phyloP scores from a whole-genome alignment of 805 yeast species.

The Nakazawaea molendinolei region DNA sequence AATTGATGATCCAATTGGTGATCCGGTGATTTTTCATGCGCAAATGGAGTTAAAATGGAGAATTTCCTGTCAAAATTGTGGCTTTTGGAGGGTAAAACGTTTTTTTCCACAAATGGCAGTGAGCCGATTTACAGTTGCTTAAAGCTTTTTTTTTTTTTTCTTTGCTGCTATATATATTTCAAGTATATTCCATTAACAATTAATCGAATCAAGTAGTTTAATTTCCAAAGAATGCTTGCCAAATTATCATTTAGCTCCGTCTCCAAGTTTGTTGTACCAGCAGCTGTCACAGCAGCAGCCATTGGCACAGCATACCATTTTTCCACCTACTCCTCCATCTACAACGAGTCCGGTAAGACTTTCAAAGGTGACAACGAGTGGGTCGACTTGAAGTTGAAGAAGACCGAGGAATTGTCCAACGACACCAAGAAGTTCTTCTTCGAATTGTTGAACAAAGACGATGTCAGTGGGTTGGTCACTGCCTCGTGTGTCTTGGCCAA shows the following conservation, averaged over 20 bases:
- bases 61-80: too few relatives aligned
- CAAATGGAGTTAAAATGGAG: too few relatives aligned
- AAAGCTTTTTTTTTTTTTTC: too few relatives aligned
- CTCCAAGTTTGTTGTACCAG: slow-evolving; percentile 10
- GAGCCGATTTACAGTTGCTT: too few relatives aligned
- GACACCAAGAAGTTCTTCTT: slow-evolving; percentile 69
- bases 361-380: slow-evolving; percentile 62
- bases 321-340: slow-evolving; percentile 22
- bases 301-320: slow-evolving; percentile 30
- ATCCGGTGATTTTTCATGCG: too few relatives aligned
- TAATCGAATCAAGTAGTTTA: too few relatives aligned
- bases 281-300: slow-evolving; percentile 43
- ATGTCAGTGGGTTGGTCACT: slow-evolving; percentile 66
- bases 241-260: slow-evolving; percentile 1
- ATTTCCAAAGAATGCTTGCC: slow-evolving; percentile 11
- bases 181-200: too few relatives aligned
- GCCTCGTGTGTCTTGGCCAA: slow-evolving; percentile 82
- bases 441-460: slow-evolving; percentile 59
- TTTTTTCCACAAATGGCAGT: too few relatives aligned
- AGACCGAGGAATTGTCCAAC: slow-evolving; percentile 41
- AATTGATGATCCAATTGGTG: too few relatives aligned
- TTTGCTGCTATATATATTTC: too few relatives aligned
- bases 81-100: too few relatives aligned
- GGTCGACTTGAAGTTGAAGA: slow-evolving; percentile 58
- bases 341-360: slow-evolving; percentile 35